Evolutionary conservation across 1,284 basidiomycete genomes (phyloP).

Genomic region (Tranzscheliella williamsii): DNA sequence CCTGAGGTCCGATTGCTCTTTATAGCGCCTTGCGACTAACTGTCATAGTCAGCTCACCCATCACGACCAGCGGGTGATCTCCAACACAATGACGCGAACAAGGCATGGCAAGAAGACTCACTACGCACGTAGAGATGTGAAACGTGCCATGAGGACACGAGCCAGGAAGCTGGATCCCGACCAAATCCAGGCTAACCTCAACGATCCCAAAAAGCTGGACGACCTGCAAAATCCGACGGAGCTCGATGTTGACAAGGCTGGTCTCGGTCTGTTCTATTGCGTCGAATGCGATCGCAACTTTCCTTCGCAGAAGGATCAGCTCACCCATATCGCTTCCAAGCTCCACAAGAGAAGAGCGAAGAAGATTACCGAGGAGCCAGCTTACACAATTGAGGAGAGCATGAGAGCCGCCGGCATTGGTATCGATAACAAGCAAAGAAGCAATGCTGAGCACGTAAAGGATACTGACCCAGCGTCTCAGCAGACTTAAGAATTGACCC

Average conservation of each 20-base stretch:
- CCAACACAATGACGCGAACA: slow-evolving; percentile 49
- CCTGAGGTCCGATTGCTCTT: not conserved
- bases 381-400: slow-evolving; percentile 58
- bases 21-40: not conserved
- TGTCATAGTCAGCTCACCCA: not conserved
- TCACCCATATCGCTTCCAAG: slow-evolving; percentile 53
- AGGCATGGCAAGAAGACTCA: slow-evolving; percentile 57
- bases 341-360: slow-evolving; percentile 58
- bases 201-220: slow-evolving; percentile 42
- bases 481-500: too few relatives aligned
- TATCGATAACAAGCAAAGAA: slow-evolving; percentile 54
- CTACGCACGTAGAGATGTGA: slow-evolving; percentile 58
- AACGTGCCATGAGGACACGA: slow-evolving; percentile 55
- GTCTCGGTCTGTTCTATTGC: slow-evolving; percentile 60
- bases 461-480: too few relatives aligned
- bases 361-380: slow-evolving; percentile 51
- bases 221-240: slow-evolving; percentile 49
- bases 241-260: slow-evolving; percentile 58
- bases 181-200: slow-evolving; percentile 55
- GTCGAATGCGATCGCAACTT: slow-evolving; percentile 60
- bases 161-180: slow-evolving; percentile 58
- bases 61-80: slow-evolving; percentile 3
- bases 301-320: slow-evolving; percentile 50
- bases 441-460: too few relatives aligned
- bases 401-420: slow-evolving; percentile 53